phyloP scores from a whole-genome alignment of 1,284 basidiomycete genomes.

The Veloboletus limbatus region DNA sequence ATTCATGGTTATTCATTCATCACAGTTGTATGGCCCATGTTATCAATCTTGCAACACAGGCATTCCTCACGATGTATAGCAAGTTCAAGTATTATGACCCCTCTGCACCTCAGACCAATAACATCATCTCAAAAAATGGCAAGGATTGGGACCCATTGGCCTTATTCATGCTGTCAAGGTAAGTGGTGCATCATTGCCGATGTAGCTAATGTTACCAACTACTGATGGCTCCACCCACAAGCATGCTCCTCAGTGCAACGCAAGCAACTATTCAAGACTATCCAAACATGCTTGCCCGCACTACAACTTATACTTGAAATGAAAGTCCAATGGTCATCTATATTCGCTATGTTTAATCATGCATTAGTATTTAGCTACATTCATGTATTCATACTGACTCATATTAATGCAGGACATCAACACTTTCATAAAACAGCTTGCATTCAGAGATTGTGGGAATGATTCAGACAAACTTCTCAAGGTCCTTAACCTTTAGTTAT shows the following conservation, averaged over 20 bases:
- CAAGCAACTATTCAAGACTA: conserved; percentile 18
- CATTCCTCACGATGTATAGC: neutral
- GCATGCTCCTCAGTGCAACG: too few species aligned
- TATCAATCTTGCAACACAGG: neutral
- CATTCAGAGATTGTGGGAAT: neutral
- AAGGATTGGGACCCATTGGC: conserved; percentile 16
- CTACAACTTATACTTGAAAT: neutral
- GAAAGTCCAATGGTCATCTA: neutral
- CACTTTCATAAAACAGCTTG: neutral
- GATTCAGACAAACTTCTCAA: neutral
- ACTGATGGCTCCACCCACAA: too few species aligned
- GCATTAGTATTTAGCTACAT: too few species aligned
- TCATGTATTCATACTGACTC: too few species aligned
- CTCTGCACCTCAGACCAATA: too few species aligned
- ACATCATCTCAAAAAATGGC: neutral
- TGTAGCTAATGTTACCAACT: too few species aligned
- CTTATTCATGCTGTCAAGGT: too few species aligned
- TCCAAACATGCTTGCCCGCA: conserved; percentile 5
- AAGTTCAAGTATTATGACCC: neutral
- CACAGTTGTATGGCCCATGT: conserved; percentile 1
- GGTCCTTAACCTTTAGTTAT: conserved; percentile 2
- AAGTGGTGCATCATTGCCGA: too few species aligned
- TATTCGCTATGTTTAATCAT: neutral
- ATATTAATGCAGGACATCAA: neutral
- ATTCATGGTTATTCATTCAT: too few species aligned